Base-by-base conservation (phyloP, 306 rosid species). In the Cucumis melo region DNA sequence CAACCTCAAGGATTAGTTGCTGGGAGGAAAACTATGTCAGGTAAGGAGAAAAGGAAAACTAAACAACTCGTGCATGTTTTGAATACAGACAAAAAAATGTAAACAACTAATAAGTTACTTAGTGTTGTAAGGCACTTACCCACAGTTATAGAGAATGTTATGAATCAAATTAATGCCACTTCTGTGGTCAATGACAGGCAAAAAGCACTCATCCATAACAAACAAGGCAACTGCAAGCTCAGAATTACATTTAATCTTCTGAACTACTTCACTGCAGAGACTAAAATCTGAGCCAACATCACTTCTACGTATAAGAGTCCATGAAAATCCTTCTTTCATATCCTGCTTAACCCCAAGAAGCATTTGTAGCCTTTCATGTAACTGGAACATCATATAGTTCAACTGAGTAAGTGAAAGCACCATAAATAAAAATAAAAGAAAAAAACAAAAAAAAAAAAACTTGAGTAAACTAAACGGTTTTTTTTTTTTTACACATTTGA, bases 151-250 rank as follows among this genome's bases (percentile, higher is more conserved):
- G 41, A 90, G 81, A 86, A 93, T 83, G 81, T 89, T 88, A 78
- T 85, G 98, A 73, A 93, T 85, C 87, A 91, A 87, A 85, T 93
- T 91, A 75, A 85, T 79, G 80, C 97, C 96, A 41, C 98, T 91
- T 87, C 96, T 93, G 36, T 90, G 91, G 81, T 93, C 97, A 81
- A 90, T 84, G 79, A 87, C 80, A 36, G 98, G 97, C 88, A 90
- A 85, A 88, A 93, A 93, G 83, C 98, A 93, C 88, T 93, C 98
- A 12, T 93, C 91, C 98, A 93, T 90, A 67, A 93, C 53, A 64
- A 82, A 84, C 81, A 91, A 79, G 24, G 97, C 92, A 83, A 93
- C 96, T 79, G 97, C 97, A 75, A 93, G 87, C 91, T 87, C 90
- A 78, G 96, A 85, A 84, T 93, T 93, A 81, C 88, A 84, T 78